Evolutionary conservation across 176 grass and related monocot species (phyloP), one percentile per base, ranked within the genome.

Genomic region (Musa beccarii): DNA sequence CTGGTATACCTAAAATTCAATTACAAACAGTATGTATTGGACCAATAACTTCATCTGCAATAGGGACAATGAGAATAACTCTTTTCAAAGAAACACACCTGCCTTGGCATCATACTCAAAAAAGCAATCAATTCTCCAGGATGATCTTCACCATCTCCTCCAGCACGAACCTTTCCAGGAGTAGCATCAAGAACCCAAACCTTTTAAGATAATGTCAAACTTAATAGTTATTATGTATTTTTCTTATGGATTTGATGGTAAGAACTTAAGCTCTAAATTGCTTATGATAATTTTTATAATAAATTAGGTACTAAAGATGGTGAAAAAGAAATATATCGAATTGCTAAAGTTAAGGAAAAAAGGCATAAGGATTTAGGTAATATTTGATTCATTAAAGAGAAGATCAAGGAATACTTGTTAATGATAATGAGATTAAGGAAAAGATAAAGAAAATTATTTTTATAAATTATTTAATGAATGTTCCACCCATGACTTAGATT

Each of bases 151-250:
- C 95, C 95, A 71, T 99, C 90, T 82, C 87, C 87, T 52, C 95
- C 90, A 64, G 90, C 83, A 77, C 76, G 78, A 79, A 99, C 88
- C 82, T 94, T 99, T 53, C 95, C 95, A 83, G 95, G 95, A 73
- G 88, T 88, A 71, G 95, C 90, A 87, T 94, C 95, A 84, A 99
- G 95, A 57, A 92, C 83, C 90, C 95, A 99, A 56, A 94, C 95
- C 95, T 99, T 91, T 19, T 85, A 82, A 23, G 34, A 59, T 1
- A 67, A 71, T 61, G 69, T 54, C 81, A 23, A 86, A 23, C 73
- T 80, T 11, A 69, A 14, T 59, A 56, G 2, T 19, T 83, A 66
- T 57, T 54, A 75, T 43, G 34, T 43, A 43, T 43, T 43, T 50
- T 21, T 78, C 78, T 16, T 28, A 61, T 49, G 69, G 2, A 51